These are phyloP conservation scores for Exophiala calicioides DNA, from an alignment of 2,329 filamentous ascomycete genomes.

Conservation along the genomic window DNA sequence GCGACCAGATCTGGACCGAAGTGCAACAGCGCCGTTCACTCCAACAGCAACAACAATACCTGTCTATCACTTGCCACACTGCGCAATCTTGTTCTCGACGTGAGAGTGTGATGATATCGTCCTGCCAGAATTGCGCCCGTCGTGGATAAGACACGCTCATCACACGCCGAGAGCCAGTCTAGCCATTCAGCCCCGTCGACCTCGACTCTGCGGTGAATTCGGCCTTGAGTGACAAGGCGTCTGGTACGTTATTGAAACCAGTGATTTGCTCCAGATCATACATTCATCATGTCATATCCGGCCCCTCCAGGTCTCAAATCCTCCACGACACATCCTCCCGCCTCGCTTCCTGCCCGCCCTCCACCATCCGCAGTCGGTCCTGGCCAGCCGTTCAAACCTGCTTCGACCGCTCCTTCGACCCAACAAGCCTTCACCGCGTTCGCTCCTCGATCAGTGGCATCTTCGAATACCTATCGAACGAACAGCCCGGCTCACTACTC, in stretches of 20 bases:
- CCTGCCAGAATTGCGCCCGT: too few species aligned
- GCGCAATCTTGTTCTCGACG: too few species aligned
- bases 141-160: too few species aligned
- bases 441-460: constrained; percentile 60
- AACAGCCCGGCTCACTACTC: constrained; percentile 40
- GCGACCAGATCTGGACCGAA: too few species aligned
- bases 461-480: constrained; percentile 41
- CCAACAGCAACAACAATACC: too few species aligned
- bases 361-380: constrained; percentile 58
- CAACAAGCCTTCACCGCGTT: constrained; percentile 55
- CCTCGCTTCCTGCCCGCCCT: constrained; percentile 75
- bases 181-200: too few species aligned
- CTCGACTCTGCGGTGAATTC: background rate
- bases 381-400: constrained; percentile 44
- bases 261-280: constrained; percentile 37
- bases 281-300: constrained; percentile 76
- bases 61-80: too few species aligned
- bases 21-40: too few species aligned
- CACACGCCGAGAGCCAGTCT: too few species aligned
- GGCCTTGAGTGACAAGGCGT: constrained; percentile 11
- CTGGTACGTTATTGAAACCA: constrained; percentile 26
- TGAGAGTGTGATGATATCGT: too few species aligned
- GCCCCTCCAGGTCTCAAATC: constrained; percentile 72
- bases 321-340: constrained; percentile 46
- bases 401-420: constrained; percentile 48